Evolutionary conservation across 108 stramenopile species (phyloP).

Genomic region (Fragilaria radians): DNA sequence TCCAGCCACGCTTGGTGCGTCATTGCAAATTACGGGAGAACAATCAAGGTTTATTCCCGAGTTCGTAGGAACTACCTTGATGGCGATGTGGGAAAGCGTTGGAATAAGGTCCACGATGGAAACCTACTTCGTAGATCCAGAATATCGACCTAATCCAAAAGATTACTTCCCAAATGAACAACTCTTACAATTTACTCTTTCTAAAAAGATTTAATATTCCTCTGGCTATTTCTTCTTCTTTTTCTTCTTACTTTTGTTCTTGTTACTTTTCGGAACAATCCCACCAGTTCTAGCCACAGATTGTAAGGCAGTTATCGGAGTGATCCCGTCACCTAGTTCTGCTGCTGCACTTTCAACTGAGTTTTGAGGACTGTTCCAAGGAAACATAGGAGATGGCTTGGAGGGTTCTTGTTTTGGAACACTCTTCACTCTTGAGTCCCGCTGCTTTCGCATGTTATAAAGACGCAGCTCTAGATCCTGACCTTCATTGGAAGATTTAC

Average conservation of each 20-base stretch:
- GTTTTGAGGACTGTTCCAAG: not conserved
- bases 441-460: constrained; percentile 53
- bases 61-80: constrained; percentile 63
- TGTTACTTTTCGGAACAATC: too few species aligned
- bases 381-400: not conserved
- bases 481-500: constrained; percentile 45
- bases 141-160: constrained; percentile 84
- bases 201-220: not conserved
- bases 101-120: constrained; percentile 45
- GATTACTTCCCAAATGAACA: constrained; percentile 83
- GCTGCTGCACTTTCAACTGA: not conserved
- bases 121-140: constrained; percentile 77
- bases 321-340: not conserved
- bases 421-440: constrained; percentile 43
- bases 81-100: constrained; percentile 63
- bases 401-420: constrained; percentile 1
- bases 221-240: not conserved
- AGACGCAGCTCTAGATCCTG: constrained; percentile 49
- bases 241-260: not conserved
- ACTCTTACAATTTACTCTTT: constrained; percentile 55
- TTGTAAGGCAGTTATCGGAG: not conserved
- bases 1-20: constrained; percentile 62
- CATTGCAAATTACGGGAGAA: constrained; percentile 78
- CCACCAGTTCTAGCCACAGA: not conserved
- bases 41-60: constrained; percentile 75